Base-by-base conservation (phyloP, 108 stramenopile species). In the Cyclotella baltica region DNA sequence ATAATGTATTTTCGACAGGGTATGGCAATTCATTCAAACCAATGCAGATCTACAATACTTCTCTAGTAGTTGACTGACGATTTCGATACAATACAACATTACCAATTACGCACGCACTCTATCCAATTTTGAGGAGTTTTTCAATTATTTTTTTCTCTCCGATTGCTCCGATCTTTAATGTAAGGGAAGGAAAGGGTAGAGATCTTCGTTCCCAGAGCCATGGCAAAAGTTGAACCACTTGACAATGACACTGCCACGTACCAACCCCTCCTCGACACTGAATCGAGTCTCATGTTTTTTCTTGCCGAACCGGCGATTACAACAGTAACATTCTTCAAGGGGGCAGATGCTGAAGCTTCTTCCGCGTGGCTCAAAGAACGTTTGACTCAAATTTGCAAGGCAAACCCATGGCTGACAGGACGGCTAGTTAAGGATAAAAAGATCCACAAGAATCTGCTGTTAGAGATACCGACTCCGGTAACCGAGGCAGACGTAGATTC, bases 321-420 rank as follows among this genome's bases (percentile, higher is more conserved):
- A 6, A 72, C 58, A 3, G 29, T 72, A 16, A 72, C 35, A 59
- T 72, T 62, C 23, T 72, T 72, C 72, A 61, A 33, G 4, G 62
- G 72, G 8, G 72, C 33, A 61, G 43, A 72, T 34, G 4, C 37
- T 46, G 20, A 61, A 43, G 3, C 58, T 11, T 72, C 72, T 27
- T n/a, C 10, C 3, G 23, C 27, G 9, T 61, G 61, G 72, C 58
- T 72, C 23, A 40, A 27, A 57, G 61, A 61, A 10, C 57, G 72
- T 19, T 30, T 72, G 35, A 27, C 47, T 9, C 11, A 18, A 15
- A 66, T 75, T 50, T 75, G 74, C 30, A 11, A 75, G 11, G 62
- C 63, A 2, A 75, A 75, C 55, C 74, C 74, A n/a, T 75, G 74
- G 74, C 4, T 75, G 22, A 23, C 63, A 25, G 74, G 74, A 2